Evolutionary conservation across 2,329 filamentous ascomycete species (phyloP).

Genomic region (Orbilia blumenaviensis): DNA sequence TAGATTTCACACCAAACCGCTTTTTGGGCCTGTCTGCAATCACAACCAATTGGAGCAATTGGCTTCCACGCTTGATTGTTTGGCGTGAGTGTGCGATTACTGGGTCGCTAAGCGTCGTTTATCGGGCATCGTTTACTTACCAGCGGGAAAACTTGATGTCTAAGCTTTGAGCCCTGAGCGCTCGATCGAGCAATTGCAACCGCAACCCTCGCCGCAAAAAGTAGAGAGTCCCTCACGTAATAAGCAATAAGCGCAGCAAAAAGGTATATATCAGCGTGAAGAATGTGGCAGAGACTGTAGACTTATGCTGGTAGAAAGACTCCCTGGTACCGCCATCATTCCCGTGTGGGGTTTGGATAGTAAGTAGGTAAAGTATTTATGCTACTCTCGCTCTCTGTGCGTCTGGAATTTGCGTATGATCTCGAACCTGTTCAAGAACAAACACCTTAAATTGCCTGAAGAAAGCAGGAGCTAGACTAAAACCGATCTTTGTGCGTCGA

Average conservation of each 20-base stretch:
- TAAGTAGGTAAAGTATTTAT: constrained; percentile 21
- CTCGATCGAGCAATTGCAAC: not conserved
- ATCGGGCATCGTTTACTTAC: constrained; percentile 15
- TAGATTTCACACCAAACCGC: not conserved
- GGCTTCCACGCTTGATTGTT: not conserved
- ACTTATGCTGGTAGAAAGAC: constrained; percentile 2
- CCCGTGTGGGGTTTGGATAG: constrained; percentile 8
- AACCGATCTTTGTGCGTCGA: not conserved
- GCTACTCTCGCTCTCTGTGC: not conserved
- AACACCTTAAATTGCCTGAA: constrained; percentile 32
- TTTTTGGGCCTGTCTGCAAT: not conserved
- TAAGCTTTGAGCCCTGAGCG: not conserved
- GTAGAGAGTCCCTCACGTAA: not conserved
- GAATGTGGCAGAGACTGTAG: not conserved
- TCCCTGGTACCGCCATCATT: constrained; percentile 4
- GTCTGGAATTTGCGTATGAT: not conserved
- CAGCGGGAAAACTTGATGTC: not conserved
- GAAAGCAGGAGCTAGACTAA: not conserved
- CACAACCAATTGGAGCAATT: not conserved
- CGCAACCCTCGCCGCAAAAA: not conserved
- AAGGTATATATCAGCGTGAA: not conserved
- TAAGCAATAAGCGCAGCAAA: constrained; percentile 5
- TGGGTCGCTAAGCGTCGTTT: constrained; percentile 16
- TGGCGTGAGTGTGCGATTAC: constrained; percentile 2
- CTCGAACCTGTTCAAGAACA: not conserved